These are phyloP conservation scores for Pseudopithomyces maydicus DNA, from an alignment of 2,329 filamentous ascomycete genomes.

Conservation along the genomic window DNA sequence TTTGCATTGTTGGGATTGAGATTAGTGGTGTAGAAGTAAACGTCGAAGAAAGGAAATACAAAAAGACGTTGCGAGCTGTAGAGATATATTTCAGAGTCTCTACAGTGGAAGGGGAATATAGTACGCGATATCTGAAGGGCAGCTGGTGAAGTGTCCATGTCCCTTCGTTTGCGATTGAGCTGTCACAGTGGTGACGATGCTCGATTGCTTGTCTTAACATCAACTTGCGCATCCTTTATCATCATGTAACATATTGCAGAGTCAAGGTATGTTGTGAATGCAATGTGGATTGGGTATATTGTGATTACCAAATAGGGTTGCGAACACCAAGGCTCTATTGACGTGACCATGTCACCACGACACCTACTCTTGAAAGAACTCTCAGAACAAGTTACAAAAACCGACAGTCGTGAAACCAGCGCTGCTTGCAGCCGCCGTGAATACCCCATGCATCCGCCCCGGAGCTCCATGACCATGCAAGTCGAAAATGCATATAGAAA, in stretches of 20 bases:
- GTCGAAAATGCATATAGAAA: constrained; percentile 15
- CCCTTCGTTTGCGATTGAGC: background rate
- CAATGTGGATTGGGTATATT: background rate
- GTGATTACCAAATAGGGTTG: constrained; percentile 2
- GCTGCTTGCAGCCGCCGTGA: constrained; percentile 27
- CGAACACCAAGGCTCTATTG: constrained; percentile 7
- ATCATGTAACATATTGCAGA: background rate
- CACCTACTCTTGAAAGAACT: constrained; percentile 16
- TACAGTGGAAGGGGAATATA: background rate
- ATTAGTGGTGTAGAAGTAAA: background rate
- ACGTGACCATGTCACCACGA: constrained; percentile 20
- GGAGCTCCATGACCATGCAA: constrained; percentile 40
- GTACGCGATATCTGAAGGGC: background rate
- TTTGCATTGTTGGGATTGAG: background rate
- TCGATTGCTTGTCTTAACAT: background rate
- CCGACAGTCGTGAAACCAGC: constrained; percentile 21
- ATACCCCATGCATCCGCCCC: constrained; percentile 16
- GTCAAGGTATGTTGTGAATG: background rate
- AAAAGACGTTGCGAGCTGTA: background rate
- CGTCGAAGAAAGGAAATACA: background rate
- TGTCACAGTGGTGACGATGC: background rate
- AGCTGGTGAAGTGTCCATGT: background rate
- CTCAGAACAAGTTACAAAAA: constrained; percentile 21
- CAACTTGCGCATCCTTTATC: background rate
- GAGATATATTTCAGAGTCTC: background rate